Base-by-base conservation (phyloP, 2,329 filamentous ascomycete genomes). In the Pseudogymnoascus sp. region DNA sequence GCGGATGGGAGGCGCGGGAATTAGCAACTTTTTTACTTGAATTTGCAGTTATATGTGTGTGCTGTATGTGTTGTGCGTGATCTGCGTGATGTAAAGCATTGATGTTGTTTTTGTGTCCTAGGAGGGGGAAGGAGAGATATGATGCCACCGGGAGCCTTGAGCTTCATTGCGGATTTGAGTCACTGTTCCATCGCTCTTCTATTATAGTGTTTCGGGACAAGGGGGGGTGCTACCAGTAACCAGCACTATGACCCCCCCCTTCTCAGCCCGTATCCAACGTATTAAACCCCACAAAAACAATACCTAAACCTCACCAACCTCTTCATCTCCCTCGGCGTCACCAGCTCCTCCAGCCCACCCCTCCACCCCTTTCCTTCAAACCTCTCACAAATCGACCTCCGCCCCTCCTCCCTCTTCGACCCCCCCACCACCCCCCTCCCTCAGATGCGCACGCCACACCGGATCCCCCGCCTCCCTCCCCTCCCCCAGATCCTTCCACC, bases 401-500 rank as follows among this genome's bases (percentile, higher is more conserved):
- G 1, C n/a, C 5, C 3, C 38, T n/a, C 38, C 1, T 7, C n/a
- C 1, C 2, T n/a, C 9, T n/a, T n/a, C n/a, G n/a, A n/a, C n/a
- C n/a, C n/a, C n/a, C n/a, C n/a, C n/a, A n/a, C 19, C 7, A 9
- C 9, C 9, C 40, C 1, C 2, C 19, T 44, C 19, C 3, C 9
- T 2, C 21, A 46, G 1, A 46, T 46, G 42, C 42, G 21, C 42
- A 0, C 11, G 7, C 42, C 42, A 46, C 11, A 46, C 19, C 21
- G 21, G 4, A 26, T 46, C 42, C 4, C 13, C 7, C 42, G 1
- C 42, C 1, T 46, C 42, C 23, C 17, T 50, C 13, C 44, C 21
- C 44, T 50, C 44, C 21, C 44, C 44, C 13, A 50, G 44, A n/a
- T 26, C 44, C 23, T 50, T 50, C 44, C 44, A 50, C 23, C 44